Evolutionary conservation across 805 yeast species (phyloP).

Genomic region (Tetrapisispora fleetii): DNA sequence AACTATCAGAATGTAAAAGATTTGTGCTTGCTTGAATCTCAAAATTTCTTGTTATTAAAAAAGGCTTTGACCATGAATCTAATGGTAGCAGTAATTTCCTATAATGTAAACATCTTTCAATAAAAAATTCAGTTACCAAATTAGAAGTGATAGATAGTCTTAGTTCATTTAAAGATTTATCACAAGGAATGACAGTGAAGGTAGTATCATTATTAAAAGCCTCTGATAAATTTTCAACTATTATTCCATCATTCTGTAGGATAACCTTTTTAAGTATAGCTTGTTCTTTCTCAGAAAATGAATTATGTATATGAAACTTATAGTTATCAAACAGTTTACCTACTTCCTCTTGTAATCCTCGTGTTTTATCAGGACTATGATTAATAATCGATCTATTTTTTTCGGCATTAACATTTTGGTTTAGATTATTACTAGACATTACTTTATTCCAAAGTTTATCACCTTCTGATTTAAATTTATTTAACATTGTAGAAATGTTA

Average conservation of each 20-base stretch:
- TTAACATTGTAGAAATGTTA: conserved; percentile 3
- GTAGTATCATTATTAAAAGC: conserved; percentile 1
- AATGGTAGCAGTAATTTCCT: conserved; percentile 31
- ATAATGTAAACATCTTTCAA: conserved; percentile 63
- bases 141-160: conserved; percentile 8
- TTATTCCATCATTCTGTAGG: conserved; percentile 18
- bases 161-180: conserved; percentile 9
- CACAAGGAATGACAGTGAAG: conserved; percentile 17
- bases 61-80: conserved; percentile 61
- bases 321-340: conserved; percentile 9
- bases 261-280: conserved; percentile 18
- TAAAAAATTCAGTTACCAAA: conserved; percentile 67
- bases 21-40: conserved; percentile 20
- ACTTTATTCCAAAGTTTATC: conserved; percentile 24
- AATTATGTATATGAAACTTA: conserved; percentile 10
- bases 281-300: conserved; percentile 13
- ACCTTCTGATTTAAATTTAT: conserved; percentile 22
- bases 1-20: conserved; percentile 10
- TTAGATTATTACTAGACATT: conserved; percentile 9
- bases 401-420: neutral
- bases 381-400: neutral
- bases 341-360: neutral
- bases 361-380: neutral
- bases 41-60: conserved; percentile 23
- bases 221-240: neutral